Conservation (phyloP, 441 rosid species). For the Populus hybrid region DNA sequence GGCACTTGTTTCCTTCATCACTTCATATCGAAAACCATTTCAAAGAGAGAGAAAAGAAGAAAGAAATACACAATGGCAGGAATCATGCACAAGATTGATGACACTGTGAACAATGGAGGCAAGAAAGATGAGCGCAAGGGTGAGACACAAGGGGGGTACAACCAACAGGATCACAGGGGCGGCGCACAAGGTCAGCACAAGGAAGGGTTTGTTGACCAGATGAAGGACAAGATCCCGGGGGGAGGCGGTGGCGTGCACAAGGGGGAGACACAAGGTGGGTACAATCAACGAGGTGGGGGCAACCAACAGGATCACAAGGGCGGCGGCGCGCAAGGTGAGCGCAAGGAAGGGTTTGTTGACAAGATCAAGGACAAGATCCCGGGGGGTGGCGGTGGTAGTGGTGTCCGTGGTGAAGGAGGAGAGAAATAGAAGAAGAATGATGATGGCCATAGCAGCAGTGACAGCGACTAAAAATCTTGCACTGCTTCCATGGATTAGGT, state of each 20-base stretch:
- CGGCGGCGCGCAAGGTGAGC: conserved; percentile 11
- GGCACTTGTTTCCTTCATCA: background rate
- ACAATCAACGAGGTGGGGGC: background rate
- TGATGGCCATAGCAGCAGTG: conserved; percentile 55
- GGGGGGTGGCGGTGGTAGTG: conserved; percentile 42
- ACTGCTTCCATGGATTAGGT: background rate
- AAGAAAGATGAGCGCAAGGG: conserved; percentile 30
- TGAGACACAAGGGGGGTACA: background rate
- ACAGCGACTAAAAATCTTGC: conserved; percentile 43
- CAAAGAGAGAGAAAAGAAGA: background rate
- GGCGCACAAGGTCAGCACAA: too few species aligned
- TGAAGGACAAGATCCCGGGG: too few species aligned
- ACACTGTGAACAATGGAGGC: conserved; percentile 78
- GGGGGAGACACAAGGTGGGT: conserved; percentile 3
- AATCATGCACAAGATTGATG: conserved; percentile 68
- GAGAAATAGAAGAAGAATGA: conserved; percentile 48
- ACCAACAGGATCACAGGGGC: too few species aligned
- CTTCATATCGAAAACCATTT: background rate
- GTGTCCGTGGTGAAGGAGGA: conserved; percentile 15
- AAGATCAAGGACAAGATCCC: conserved; percentile 77
- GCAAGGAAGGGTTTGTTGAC: conserved; percentile 61
- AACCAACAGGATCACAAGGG: conserved; percentile 36
- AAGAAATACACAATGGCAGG: conserved; percentile 50
- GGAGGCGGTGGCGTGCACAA: too few species aligned
- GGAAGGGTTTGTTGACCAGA: too few species aligned